A percentile compares a stretch with the other conserved stretches of the same genome.
Evolutionary conservation across 495 filamentous ascomycete species (phyloP).

Genomic region (Talaromyces borbonicus): DNA sequence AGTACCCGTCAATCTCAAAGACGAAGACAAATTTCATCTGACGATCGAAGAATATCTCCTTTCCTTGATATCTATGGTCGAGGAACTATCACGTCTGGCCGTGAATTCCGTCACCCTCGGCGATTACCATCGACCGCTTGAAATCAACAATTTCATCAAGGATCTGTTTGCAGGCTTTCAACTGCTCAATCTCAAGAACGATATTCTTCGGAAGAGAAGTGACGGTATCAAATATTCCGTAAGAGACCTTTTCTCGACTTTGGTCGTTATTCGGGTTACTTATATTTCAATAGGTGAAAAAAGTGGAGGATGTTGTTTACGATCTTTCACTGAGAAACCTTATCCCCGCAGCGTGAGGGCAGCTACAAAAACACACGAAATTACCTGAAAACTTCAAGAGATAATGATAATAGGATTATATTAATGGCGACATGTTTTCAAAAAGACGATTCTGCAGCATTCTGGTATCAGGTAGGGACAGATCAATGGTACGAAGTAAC

Average conservation of each 20-base stretch:
- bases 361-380: neutral
- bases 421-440: neutral
- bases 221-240: conserved; percentile 95
- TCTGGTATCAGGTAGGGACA: conserved; percentile 3
- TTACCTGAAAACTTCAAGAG: conserved; percentile 7
- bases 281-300: conserved; percentile 55
- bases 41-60: conserved; percentile 96
- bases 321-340: conserved; percentile 82
- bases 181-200: conserved; percentile 94
- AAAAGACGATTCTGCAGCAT: neutral
- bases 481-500: neutral
- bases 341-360: conserved; percentile 41
- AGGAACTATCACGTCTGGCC: conserved; percentile 85
- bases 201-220: conserved; percentile 72
- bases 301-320: conserved; percentile 96
- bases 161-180: conserved; percentile 94
- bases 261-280: conserved; percentile 1
- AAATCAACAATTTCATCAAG: conserved; percentile 88
- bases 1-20: conserved; percentile 96
- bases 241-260: conserved; percentile 19
- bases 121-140: conserved; percentile 71
- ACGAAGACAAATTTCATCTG: conserved; percentile 81
- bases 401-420: conserved; percentile 3
- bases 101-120: conserved; percentile 93
- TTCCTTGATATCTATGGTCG: conserved; percentile 71